phyloP scores from a whole-genome alignment of 306 rosid species.

The Rosa rugosa region DNA sequence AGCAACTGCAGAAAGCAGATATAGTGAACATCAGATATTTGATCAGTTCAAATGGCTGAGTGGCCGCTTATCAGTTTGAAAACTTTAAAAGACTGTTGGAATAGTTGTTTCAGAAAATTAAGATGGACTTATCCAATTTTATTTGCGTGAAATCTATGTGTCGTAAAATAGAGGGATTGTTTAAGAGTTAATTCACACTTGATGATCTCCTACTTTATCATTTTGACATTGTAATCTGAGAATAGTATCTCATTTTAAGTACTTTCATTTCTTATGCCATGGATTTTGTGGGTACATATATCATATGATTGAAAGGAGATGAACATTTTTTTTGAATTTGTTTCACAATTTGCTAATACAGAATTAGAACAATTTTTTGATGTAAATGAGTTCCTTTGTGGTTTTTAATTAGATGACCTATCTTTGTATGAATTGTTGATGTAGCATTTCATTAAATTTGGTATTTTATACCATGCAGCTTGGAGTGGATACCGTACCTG shows the following conservation, averaged over 20 bases:
- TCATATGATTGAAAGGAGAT: background rate
- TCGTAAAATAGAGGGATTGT: background rate
- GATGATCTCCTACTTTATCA: background rate
- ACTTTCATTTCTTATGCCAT: background rate
- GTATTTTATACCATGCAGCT: conserved; percentile 42
- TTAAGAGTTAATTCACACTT: background rate
- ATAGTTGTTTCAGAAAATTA: background rate
- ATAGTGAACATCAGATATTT: background rate
- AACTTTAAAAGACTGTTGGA: conserved; percentile 5
- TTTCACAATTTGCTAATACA: background rate
- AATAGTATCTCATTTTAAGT: background rate
- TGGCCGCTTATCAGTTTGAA: background rate
- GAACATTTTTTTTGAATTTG: background rate
- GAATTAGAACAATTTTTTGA: background rate
- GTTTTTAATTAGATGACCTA: background rate
- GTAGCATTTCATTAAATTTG: background rate
- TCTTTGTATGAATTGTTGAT: background rate
- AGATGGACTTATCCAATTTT: background rate
- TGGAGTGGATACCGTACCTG: conserved; percentile 73
- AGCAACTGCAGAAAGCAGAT: background rate
- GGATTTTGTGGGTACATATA: too few relatives aligned
- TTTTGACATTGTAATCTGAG: background rate
- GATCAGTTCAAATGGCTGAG: background rate
- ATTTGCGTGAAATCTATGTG: background rate
- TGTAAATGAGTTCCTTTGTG: background rate